A percentile compares a stretch with the other conserved stretches of the same genome.
phyloP scores from a whole-genome alignment of 306 rosid genomes.

The Gynostemma pentaphyllum region DNA sequence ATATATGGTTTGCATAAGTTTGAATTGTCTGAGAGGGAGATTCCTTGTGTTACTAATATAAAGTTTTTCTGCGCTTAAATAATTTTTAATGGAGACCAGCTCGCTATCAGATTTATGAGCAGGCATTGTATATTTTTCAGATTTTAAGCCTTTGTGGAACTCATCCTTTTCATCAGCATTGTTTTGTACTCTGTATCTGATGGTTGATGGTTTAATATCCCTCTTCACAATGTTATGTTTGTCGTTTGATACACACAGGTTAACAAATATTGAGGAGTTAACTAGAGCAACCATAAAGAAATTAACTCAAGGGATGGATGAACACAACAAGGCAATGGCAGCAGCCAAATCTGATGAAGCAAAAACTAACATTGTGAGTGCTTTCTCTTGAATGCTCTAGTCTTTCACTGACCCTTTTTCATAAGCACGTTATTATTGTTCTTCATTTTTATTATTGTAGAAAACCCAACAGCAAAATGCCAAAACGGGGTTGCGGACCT shows the following conservation, averaged over 20 bases:
- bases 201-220: not conserved
- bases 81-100: too few species aligned
- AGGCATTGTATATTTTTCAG: too few species aligned
- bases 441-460: slow-evolving; percentile 18
- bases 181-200: not conserved
- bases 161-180: not conserved
- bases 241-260: slow-evolving; percentile 26
- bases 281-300: slow-evolving; percentile 90
- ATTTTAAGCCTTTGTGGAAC: not conserved
- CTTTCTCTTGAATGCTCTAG: slow-evolving; percentile 9
- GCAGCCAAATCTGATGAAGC: slow-evolving; percentile 92
- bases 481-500: slow-evolving; percentile 86
- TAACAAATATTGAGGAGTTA: slow-evolving; percentile 75
- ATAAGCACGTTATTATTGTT: not conserved
- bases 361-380: slow-evolving; percentile 70
- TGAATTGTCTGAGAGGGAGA: not conserved
- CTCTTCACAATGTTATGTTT: not conserved
- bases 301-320: slow-evolving; percentile 95
- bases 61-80: too few species aligned
- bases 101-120: too few species aligned
- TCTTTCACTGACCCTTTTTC: slow-evolving; percentile 8
- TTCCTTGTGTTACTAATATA: too few species aligned
- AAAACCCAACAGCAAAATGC: slow-evolving; percentile 89
- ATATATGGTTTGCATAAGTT: not conserved
- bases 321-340: slow-evolving; percentile 84